These are phyloP conservation scores for Fraxinus floribunda DNA, from an alignment of 305 asterid species.

Conservation along the genomic window DNA sequence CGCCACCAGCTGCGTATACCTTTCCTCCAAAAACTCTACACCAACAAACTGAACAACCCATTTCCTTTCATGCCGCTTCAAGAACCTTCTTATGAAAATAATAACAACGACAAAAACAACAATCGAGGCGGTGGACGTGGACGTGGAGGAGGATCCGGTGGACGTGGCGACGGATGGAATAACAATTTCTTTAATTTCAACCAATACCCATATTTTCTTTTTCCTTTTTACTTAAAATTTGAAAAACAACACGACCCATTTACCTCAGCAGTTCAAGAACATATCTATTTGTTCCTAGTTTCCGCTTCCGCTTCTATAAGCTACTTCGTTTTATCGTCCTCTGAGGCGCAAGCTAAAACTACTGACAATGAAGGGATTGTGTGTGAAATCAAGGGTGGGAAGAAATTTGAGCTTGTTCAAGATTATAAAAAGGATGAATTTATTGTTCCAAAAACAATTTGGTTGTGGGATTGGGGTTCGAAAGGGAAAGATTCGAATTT, in stretches of 20 bases:
- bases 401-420: constrained; percentile 56
- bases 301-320: constrained; percentile 39
- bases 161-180: constrained; percentile 26
- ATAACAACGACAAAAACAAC: neutral
- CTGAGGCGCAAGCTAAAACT: constrained; percentile 53
- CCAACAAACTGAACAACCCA: constrained; percentile 17
- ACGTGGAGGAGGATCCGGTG: constrained; percentile 27
- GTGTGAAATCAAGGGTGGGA: constrained; percentile 76
- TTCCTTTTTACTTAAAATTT: constrained; percentile 21
- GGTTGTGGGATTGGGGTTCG: constrained; percentile 41
- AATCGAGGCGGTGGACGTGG: constrained; percentile 19
- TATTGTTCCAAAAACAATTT: constrained; percentile 38
- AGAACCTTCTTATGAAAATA: constrained; percentile 9
- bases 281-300: constrained; percentile 25
- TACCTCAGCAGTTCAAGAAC: constrained; percentile 16
- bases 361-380: constrained; percentile 36
- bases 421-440: constrained; percentile 73
- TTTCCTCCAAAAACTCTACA: constrained; percentile 7
- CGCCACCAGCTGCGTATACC: constrained; percentile 9
- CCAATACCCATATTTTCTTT: constrained; percentile 21
- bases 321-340: constrained; percentile 31
- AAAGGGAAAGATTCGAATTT: constrained; percentile 29
- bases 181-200: constrained; percentile 30
- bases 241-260: constrained; percentile 8
- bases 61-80: constrained; percentile 26